Conservation (phyloP, 2,329 filamentous ascomycete genomes). For the Pseudogymnoascus verrucosus region DNA sequence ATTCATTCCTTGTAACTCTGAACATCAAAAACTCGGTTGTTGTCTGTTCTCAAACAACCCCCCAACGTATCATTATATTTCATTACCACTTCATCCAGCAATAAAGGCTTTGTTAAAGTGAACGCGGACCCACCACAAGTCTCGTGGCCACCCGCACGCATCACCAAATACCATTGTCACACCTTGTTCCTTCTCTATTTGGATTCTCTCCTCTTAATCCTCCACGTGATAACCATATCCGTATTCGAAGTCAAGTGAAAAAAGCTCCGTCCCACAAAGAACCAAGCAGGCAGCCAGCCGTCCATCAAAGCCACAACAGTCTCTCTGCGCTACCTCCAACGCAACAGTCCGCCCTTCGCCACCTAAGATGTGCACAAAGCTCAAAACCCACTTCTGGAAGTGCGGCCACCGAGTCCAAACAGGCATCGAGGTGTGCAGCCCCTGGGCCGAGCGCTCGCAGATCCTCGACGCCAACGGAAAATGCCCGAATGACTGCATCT, state of each 20-base stretch:
- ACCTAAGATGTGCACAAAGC: not conserved
- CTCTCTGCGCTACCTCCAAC: not conserved
- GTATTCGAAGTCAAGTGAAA: not conserved
- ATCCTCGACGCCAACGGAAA: not conserved
- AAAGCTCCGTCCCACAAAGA: not conserved
- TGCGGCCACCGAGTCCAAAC: not conserved
- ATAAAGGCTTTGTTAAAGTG: not conserved
- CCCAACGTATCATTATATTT: not conserved
- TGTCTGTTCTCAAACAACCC: not conserved
- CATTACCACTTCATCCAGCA: not conserved
- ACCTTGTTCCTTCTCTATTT: not conserved
- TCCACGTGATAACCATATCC: not conserved
- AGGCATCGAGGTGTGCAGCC: not conserved
- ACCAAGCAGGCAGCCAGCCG: not conserved
- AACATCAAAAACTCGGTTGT: not conserved
- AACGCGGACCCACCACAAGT: not conserved
- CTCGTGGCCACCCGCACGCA: not conserved
- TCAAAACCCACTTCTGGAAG: not conserved
- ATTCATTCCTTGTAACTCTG: not conserved
- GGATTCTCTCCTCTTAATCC: not conserved
- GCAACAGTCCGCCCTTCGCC: not conserved
- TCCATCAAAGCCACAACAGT: not conserved
- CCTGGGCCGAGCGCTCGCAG: not conserved
- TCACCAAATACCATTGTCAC: not conserved
- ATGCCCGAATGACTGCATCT: constrained; percentile 1